Evolutionary conservation across 345 rosid species (phyloP), one percentile per base, ranked within the genome.

Genomic region (Arabis hirsuta): DNA sequence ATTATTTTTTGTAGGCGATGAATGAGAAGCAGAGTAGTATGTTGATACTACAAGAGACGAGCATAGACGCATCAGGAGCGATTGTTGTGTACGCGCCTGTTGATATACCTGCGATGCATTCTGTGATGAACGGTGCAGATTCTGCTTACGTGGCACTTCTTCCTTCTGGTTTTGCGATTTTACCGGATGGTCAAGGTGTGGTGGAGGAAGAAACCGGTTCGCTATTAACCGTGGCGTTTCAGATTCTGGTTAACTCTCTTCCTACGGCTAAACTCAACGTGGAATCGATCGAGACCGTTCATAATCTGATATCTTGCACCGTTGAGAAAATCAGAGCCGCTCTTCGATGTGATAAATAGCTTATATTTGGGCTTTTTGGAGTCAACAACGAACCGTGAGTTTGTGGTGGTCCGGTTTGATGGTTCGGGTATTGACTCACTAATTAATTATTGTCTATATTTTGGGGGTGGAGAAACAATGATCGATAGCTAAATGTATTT

Each of bases 1-100:
- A 3, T 34, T 26, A 3, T 13, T 69, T 47, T 13, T 2, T 45
- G 76, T 84, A 94, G 97, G 90, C 91, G 3, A 89, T 84, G 91
- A 89, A 82, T 84, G 74, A 91, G 27, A 89, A 81, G 77, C 95
- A 94, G 87, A 89, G 88, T 64, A 85, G 96, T 64, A 94, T 94
- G 93, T 71, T 91, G 76, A 89, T 94, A 48, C 81, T 94, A 32
- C 98, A 91, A 67, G 98, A 94, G 87, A 91, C 98, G 2, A 88
- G 96, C 82, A 83, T 85, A 66, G 97, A 94, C 82, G 88, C 91
- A 4, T 79, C 96, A 57, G 97, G 95, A 11, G 90, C 97, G 39
- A 87, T 86, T 53, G 95, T 94, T n/a, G 98, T 94, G 60, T 89
- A 94, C 89, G 97, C 96, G 27, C 98, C 98, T 3, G 96, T 94